These are phyloP conservation scores for Heliosperma pusillum DNA, from an alignment of 148 eudicot species.

Conservation along the genomic window DNA sequence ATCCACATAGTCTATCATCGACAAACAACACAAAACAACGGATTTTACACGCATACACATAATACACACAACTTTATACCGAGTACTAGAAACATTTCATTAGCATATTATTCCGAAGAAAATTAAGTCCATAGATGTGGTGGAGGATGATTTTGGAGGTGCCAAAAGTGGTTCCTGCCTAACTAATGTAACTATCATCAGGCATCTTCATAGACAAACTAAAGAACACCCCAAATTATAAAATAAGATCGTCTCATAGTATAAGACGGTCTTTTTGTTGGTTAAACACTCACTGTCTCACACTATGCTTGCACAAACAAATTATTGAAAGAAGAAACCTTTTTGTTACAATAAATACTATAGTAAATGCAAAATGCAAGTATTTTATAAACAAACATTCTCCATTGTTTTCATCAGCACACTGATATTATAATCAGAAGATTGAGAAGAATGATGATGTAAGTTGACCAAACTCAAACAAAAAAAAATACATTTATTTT, in stretches of 20 bases:
- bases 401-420: constrained; percentile 10
- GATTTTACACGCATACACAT: too few relatives aligned
- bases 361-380: neutral
- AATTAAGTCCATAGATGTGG: neutral
- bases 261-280: too few relatives aligned
- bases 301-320: too few relatives aligned
- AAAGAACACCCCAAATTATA: too few relatives aligned
- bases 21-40: neutral
- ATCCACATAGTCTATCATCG: constrained; percentile 1
- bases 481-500: neutral
- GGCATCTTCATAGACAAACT: neutral
- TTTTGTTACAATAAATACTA: neutral
- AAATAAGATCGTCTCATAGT: too few relatives aligned
- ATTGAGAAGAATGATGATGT: too few relatives aligned
- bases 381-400: constrained; percentile 14
- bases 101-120: neutral
- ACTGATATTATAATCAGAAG: constrained; percentile 6
- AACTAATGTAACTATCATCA: neutral
- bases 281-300: too few relatives aligned
- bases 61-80: neutral
- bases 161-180: neutral
- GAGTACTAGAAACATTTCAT: neutral
- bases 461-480: constrained; percentile 11
- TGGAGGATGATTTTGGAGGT: neutral
- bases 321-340: neutral